Base-by-base conservation (phyloP, 2,329 filamentous ascomycete genomes). In the Alternaria atra region DNA sequence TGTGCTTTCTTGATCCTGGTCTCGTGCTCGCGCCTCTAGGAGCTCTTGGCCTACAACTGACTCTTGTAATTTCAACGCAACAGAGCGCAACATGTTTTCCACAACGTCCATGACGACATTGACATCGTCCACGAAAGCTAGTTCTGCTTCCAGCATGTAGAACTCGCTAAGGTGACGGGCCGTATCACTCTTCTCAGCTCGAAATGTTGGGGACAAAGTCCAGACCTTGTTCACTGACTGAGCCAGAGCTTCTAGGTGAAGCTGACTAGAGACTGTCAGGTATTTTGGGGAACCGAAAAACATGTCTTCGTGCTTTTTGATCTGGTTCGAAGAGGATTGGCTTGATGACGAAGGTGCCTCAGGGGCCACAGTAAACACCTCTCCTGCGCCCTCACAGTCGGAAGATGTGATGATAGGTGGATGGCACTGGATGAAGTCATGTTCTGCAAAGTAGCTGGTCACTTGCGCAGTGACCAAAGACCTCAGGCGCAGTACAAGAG, bases 121-220 rank as follows among this genome's bases (percentile, higher is more conserved):
- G 66, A 97, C 83, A 65, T 88, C 82, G 47, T 91, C 84, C 42
- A 90, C 86, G 76, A 97, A 97, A 72, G 89, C 90, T 76, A 94
- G 83, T 79, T 99, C 95, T 15, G 90, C 94, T 80, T 99, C 95
- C 2, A 99, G 86, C 95, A 99, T 98, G 81, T 98, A 98, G 73
- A 99, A 98, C 75, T 99, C 95, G 81, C 93, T 97, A 63, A 99
- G 84, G 80, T 99, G 95, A 29, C 95, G 89, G 6, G 93, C 90
- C 0, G 95, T 98, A 74, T 98, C 94, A 79, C 93, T 97, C 64
- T 77, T 78, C 42, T 78, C 95, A 4, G 95, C 95, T 37, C 95
- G 89, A 75, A 99, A 99, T 0, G 93, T 96, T 3, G 95, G 95
- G 5, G 94, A 95, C 10, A 99, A 81, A 1, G 94, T 91, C 94